Base-by-base conservation (phyloP, 169 alveolate genomes). In the Amoebophrya sp. region DNA sequence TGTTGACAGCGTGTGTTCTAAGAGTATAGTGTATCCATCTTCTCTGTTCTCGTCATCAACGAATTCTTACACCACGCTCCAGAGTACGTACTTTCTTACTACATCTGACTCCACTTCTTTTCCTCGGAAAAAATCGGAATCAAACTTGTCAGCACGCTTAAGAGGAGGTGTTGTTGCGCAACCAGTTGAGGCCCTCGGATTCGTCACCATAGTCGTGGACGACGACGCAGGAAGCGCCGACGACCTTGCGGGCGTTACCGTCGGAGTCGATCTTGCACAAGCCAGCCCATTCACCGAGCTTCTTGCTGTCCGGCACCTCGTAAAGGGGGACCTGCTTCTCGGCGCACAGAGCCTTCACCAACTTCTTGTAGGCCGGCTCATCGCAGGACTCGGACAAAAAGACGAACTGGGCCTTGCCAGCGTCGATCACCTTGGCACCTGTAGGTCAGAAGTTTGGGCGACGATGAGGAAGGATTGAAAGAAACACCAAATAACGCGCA, bases 231-330 rank as follows among this genome's bases (percentile, higher is more conserved):
- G 99, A 97, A 88, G 99, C 98, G 40, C 99, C 99, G 77, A 98
- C 98, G 93, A 98, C 97, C 94, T 97, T 97, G 92, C 99, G 96
- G 47, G 98, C 96, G 89, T 94, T 95, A 77, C 99, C 99, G 92
- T 97, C 98, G 90, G 95, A 94, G 96, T 97, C 99, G 92, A 96
- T 95, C 93, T 97, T 97, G 97, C 97, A 98, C 83, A 97, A 97
- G 33, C 99, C 99, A 90, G 98, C 97, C 99, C 99, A 97, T 95
- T 98, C 97, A 89, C 99, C 99, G 93, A 98, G 95, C 40, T 97
- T 97, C 94, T 96, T 95, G 94, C 98, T 96, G 93, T 97, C 98
- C 23, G 97, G 98, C 55, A 98, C 97, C 92, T 95, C 97, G 92
- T 98, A 95, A 91, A 98, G 94, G 29, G 99, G 99, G 55, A 98